Conservation (phyloP, 163 green algal species). For the Scenedesmus sp. region DNA sequence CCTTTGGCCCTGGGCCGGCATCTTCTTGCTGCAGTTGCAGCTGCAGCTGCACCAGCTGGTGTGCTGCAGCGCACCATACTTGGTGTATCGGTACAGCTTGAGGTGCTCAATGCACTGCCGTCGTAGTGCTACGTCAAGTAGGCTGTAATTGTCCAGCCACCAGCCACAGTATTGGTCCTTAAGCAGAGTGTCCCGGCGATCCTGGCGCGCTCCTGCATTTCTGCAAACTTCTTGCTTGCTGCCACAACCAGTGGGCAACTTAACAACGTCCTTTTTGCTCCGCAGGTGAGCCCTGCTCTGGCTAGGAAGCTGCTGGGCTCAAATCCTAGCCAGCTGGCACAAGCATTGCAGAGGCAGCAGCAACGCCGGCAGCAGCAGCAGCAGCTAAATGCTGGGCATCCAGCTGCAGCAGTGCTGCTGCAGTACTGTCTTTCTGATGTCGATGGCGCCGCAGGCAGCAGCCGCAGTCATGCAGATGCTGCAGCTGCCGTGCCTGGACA, state of each 20-base stretch:
- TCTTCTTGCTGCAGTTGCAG: not conserved
- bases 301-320: constrained; percentile 55
- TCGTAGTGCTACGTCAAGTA: no score
- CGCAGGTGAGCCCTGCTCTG: constrained; percentile 60
- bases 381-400: constrained; percentile 1
- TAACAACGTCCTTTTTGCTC: not conserved
- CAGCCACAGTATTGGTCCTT: no score
- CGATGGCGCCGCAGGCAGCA: not conserved
- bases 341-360: not conserved
- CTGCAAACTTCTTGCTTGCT: not conserved
- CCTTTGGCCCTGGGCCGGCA: no score
- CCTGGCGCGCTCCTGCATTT: no score
- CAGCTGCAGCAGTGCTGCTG: constrained; percentile 62
- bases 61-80: not conserved
- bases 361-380: constrained; percentile 42
- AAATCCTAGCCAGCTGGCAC: not conserved
- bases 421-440: constrained; percentile 78
- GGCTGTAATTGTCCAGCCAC: no score
- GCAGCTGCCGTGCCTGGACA: not conserved
- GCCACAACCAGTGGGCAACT: no score
- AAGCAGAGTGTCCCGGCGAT: no score
- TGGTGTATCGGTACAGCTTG: no score
- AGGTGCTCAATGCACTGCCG: no score
- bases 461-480: not conserved
- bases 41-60: not conserved